A percentile compares a stretch with the other conserved stretches of the same genome.
Conservation (phyloP, 352 stramenopile genomes). For the Phytopythium boreale region DNA sequence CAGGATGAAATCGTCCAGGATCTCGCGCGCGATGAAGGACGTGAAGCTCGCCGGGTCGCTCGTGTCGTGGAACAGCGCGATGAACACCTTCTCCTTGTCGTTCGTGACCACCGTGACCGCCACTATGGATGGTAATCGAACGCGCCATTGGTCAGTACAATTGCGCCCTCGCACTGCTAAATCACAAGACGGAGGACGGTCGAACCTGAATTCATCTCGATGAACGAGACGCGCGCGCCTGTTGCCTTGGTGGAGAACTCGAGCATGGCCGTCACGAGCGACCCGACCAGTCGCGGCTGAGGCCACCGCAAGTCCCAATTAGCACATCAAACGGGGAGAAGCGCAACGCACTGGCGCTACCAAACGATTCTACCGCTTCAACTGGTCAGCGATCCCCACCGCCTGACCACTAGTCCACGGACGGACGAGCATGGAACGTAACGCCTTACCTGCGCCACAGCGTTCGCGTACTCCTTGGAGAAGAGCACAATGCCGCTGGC, state of each 20-base stretch:
- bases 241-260: conserved; percentile 91
- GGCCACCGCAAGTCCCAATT: neutral
- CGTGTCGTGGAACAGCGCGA: conserved; percentile 89
- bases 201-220: conserved; percentile 81
- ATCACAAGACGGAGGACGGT: too few relatives aligned
- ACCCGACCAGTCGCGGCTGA: conserved; percentile 86
- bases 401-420: neutral
- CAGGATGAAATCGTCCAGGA: conserved; percentile 79
- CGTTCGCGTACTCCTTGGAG: conserved; percentile 90
- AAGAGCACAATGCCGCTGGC: conserved; percentile 92
- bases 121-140: conserved; percentile 27
- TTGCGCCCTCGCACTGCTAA: neutral
- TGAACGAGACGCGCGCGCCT: conserved; percentile 88
- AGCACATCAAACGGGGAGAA: neutral
- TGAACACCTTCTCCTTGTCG: conserved; percentile 89
- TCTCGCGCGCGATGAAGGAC: conserved; percentile 85
- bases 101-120: conserved; percentile 89
- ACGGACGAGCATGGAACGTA: neutral
- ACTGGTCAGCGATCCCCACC: too few relatives aligned
- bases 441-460: conserved; percentile 65
- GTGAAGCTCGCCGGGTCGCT: conserved; percentile 76
- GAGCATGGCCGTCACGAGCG: conserved; percentile 89
- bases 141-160: neutral
- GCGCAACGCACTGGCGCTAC: too few relatives aligned
- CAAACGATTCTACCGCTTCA: too few relatives aligned